These are phyloP conservation scores for Cynara cardunculus DNA, from an alignment of 129 eudicot species.

Conservation along the genomic window DNA sequence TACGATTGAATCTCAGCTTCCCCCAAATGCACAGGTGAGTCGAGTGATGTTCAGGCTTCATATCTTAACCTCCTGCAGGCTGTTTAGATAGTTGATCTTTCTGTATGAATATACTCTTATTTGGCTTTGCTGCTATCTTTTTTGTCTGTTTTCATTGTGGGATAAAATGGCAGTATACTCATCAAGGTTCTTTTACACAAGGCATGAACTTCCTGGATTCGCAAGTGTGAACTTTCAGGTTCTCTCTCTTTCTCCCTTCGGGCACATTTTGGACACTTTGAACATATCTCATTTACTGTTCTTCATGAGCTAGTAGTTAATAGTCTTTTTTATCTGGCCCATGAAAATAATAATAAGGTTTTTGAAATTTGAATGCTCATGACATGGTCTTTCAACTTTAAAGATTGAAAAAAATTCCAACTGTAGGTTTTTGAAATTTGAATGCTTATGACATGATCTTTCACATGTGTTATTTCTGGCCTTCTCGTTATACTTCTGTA, in stretches of 20 bases:
- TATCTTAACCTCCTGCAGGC: neutral
- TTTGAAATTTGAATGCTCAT: neutral
- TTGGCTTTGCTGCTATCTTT: neutral
- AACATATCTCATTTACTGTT: neutral
- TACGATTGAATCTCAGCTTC: conserved; percentile 46
- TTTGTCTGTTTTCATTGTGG: neutral
- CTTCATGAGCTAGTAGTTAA: neutral
- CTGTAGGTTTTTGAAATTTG: too few species aligned
- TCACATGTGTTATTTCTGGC: neutral
- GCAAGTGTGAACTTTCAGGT: conserved; percentile 43
- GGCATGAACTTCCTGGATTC: conserved; percentile 67
- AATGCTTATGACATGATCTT: neutral
- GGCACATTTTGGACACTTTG: neutral
- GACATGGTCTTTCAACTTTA: neutral
- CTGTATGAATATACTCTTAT: neutral
- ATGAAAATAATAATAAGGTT: neutral
- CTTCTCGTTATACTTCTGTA: neutral
- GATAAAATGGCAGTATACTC: conserved; percentile 52
- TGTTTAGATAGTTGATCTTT: neutral
- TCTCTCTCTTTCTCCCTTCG: conserved; percentile 13
- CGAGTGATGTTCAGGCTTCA: neutral
- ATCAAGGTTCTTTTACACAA: conserved; percentile 71
- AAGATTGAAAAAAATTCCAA: neutral
- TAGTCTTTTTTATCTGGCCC: neutral
- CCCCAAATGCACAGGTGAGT: conserved; percentile 52